Base-by-base conservation (phyloP, 2,329 filamentous ascomycete genomes). In the Microsporum audouinii region DNA sequence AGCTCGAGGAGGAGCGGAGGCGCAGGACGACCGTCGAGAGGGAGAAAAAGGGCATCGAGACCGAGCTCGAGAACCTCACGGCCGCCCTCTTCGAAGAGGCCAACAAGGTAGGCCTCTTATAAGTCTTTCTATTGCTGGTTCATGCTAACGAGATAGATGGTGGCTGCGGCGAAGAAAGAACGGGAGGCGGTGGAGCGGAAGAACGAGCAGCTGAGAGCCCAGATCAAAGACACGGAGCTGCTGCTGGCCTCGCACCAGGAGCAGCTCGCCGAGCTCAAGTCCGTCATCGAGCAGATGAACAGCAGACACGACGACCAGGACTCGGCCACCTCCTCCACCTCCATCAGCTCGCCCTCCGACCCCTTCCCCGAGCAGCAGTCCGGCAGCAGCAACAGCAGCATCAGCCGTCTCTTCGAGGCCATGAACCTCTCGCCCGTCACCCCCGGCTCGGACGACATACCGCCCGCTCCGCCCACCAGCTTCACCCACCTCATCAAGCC, bases 41-140 rank as follows among this genome's bases (percentile, higher is more conserved):
- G 71, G 88, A 89, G 61, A 96, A 94, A 78, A 89, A 88, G 73
- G 86, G 86, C 65, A 96, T 96, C 34, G 94, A 99, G 72, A 86
- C 88, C 67, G 94, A 99, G 74, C 78, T 99, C 53, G 94, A 97
- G 75, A 89, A 85, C 59, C 75, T 99, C 65, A 97, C 94, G 0
- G 86, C 90, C 1, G 91, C 90, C 33, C 81, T 99, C n/a, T 99
- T 99, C 65, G 91, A 97, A 71, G 92, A 99, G 78, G 94, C 94
- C 57, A 97, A 99, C 77, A 91, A 88, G 74, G 83, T 85, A 71
- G 23, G 29, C 6, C 6, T 39, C 36, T 17, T 53, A 57, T n/a
- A 2, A 6, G 5, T 45, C 27, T 36, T 14, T 27, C 2, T 14
- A n/a, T 27, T 23, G n/a, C 27, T 8, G 5, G 8, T 36, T n/a